Evolutionary conservation across 2,329 filamentous ascomycete species (phyloP).

Genomic region (Xylariales sp.): DNA sequence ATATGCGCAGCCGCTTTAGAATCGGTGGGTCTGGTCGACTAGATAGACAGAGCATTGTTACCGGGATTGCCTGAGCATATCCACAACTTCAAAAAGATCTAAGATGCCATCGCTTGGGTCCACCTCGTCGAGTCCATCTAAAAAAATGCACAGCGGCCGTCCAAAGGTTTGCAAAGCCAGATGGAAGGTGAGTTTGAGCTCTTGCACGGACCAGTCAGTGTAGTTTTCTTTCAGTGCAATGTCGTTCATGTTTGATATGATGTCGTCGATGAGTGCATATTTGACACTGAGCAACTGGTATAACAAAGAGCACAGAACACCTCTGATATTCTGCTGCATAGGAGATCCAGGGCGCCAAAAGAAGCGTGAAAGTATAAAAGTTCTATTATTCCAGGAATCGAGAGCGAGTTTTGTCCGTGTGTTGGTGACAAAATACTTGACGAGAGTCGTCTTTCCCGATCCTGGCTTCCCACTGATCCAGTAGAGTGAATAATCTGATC

Average conservation of each 20-base stretch:
- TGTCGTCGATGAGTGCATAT: background rate
- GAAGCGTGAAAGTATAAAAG: constrained; percentile 9
- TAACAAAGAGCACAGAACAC: constrained; percentile 7
- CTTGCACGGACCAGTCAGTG: background rate
- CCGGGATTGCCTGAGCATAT: background rate
- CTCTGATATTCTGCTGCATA: constrained; percentile 9
- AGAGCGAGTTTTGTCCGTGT: background rate
- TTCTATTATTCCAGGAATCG: background rate
- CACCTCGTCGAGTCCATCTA: background rate
- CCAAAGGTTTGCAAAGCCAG: background rate
- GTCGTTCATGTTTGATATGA: background rate
- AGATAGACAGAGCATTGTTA: background rate
- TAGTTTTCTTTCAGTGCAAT: background rate
- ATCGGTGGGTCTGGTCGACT: background rate
- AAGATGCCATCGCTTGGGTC: background rate
- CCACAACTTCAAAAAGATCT: background rate
- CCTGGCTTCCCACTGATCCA: constrained; percentile 14
- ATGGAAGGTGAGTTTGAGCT: background rate
- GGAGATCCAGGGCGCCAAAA: constrained; percentile 9
- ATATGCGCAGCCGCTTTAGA: background rate
- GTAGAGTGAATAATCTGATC: constrained; percentile 9
- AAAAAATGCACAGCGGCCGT: background rate
- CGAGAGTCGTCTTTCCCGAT: constrained; percentile 14
- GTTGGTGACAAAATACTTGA: constrained; percentile 9
- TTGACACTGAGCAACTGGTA: constrained; percentile 3